These are phyloP conservation scores for Bjerkandera adusta DNA, from an alignment of 1,284 basidiomycete species.

Conservation along the genomic window DNA sequence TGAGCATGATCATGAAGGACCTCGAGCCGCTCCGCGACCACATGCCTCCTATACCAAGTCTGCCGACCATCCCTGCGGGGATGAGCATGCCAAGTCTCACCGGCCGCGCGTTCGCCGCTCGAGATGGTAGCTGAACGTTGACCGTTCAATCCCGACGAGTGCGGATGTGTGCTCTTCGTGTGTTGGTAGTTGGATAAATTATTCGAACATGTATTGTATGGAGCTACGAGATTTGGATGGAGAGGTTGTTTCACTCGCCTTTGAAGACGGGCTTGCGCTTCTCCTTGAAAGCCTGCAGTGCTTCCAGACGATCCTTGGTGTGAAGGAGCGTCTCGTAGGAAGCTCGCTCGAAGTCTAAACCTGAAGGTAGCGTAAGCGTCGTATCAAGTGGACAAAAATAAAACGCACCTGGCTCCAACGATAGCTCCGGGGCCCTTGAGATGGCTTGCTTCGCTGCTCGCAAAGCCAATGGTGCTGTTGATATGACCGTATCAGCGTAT, in stretches of 20 bases:
- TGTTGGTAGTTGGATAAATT: slow-evolving; percentile 3
- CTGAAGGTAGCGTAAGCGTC: slow-evolving; percentile 32
- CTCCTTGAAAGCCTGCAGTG: slow-evolving; percentile 85
- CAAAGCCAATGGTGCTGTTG: slow-evolving; percentile 81
- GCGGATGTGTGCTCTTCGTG: not conserved
- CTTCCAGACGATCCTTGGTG: slow-evolving; percentile 81
- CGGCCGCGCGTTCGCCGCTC: not conserved
- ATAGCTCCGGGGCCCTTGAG: slow-evolving; percentile 73
- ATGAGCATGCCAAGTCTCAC: slow-evolving; percentile 51
- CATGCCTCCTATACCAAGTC: slow-evolving; percentile 37
- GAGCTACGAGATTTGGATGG: not conserved
- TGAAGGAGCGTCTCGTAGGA: slow-evolving; percentile 84
- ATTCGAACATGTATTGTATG: slow-evolving; percentile 8
- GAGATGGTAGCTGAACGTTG: not conserved
- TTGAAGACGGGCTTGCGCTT: slow-evolving; percentile 83
- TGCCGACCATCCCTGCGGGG: slow-evolving; percentile 38
- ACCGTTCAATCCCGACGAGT: not conserved
- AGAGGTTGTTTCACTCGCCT: slow-evolving; percentile 64
- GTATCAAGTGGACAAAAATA: not conserved
- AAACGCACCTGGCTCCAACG: slow-evolving; percentile 67
- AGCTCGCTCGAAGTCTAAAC: slow-evolving; percentile 85
- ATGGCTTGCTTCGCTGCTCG: slow-evolving; percentile 89
- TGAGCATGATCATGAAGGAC: slow-evolving; percentile 84
- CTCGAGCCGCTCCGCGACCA: slow-evolving; percentile 59
- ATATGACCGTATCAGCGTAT: no score